phyloP scores from a whole-genome alignment of 1,284 basidiomycete species.

The Ganoderma meredithae region DNA sequence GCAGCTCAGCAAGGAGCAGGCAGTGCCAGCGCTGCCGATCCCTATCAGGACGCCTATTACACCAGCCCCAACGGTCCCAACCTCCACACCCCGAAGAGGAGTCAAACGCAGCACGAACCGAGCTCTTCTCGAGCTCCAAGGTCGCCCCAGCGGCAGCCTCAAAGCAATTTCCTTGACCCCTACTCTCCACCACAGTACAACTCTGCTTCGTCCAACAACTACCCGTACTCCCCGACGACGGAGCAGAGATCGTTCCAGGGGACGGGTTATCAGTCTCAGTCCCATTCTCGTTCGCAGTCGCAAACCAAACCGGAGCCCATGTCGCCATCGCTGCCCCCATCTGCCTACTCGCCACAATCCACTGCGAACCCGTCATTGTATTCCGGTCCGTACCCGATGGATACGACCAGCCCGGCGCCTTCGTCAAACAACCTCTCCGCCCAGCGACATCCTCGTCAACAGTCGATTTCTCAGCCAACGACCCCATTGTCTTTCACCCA shows the following conservation, averaged over 20 bases:
- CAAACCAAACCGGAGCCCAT: constrained; percentile 62
- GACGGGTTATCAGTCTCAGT: constrained; percentile 50
- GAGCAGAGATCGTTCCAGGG: constrained; percentile 51
- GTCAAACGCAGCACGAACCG: constrained; percentile 60
- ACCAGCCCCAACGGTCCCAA: constrained; percentile 54
- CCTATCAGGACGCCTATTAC: constrained; percentile 73
- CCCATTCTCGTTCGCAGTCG: constrained; percentile 67
- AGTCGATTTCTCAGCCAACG: constrained; percentile 66
- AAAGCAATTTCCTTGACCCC: constrained; percentile 62
- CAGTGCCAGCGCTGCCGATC: constrained; percentile 45
- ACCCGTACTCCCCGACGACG: constrained; percentile 58
- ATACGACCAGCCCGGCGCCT: constrained; percentile 68
- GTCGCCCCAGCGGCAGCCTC: constrained; percentile 64
- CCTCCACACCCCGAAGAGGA: constrained; percentile 59
- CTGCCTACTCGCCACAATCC: constrained; percentile 59
- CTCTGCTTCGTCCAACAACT: constrained; percentile 59
- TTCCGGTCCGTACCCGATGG: constrained; percentile 56
- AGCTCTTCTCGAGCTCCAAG: constrained; percentile 57
- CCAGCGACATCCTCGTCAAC: constrained; percentile 54
- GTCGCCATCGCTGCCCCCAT: constrained; percentile 58
- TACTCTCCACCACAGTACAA: constrained; percentile 69
- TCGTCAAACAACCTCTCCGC: constrained; percentile 54
- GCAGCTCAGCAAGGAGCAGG: constrained; percentile 41
- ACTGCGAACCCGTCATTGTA: constrained; percentile 48
- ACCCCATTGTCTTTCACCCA: constrained; percentile 74